Evolutionary conservation across 2,329 filamentous ascomycete genomes (phyloP).

Genomic region (Fusarium guadeloupense): DNA sequence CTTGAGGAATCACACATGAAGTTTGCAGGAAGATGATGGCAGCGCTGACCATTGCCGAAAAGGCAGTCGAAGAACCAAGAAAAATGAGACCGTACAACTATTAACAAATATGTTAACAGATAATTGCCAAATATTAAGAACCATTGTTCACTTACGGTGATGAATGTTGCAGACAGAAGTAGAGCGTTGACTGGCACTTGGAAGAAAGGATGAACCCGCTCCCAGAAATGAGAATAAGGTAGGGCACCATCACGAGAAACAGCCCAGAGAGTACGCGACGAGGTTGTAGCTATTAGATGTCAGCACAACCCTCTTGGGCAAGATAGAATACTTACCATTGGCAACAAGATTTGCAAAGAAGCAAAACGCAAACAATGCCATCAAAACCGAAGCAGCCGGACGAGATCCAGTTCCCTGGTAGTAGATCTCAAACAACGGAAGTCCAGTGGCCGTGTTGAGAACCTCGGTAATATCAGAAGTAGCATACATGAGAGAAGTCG

Average conservation of each 20-base stretch:
- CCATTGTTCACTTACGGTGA: background rate
- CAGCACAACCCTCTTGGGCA: rapidly evolving
- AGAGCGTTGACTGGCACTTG: slow-evolving; percentile 43
- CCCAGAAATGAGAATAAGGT: slow-evolving; percentile 41
- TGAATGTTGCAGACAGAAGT: slow-evolving; percentile 25
- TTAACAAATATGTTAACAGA: rapidly evolving
- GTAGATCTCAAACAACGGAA: slow-evolving; percentile 38
- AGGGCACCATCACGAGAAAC: slow-evolving; percentile 40
- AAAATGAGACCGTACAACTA: slow-evolving; percentile 45
- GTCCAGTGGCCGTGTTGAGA: slow-evolving; percentile 16
- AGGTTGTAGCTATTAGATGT: slow-evolving; percentile 16
- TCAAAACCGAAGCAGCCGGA: slow-evolving; percentile 19
- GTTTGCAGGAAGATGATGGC: slow-evolving; percentile 42
- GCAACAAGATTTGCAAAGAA: slow-evolving; percentile 35
- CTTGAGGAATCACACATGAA: slow-evolving; percentile 42
- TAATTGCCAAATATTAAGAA: rapidly evolving
- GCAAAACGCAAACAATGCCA: slow-evolving; percentile 36
- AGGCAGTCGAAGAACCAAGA: slow-evolving; percentile 44
- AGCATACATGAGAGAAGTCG: slow-evolving; percentile 22
- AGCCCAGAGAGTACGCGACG: slow-evolving; percentile 35
- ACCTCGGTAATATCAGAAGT: slow-evolving; percentile 28
- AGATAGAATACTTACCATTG: background rate
- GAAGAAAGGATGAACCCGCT: slow-evolving; percentile 29
- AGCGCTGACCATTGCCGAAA: slow-evolving; percentile 41
- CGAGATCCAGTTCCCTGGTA: slow-evolving; percentile 30